phyloP scores from a whole-genome alignment of 768 basidiomycete genomes.

The Pulveroboletus sp. region DNA sequence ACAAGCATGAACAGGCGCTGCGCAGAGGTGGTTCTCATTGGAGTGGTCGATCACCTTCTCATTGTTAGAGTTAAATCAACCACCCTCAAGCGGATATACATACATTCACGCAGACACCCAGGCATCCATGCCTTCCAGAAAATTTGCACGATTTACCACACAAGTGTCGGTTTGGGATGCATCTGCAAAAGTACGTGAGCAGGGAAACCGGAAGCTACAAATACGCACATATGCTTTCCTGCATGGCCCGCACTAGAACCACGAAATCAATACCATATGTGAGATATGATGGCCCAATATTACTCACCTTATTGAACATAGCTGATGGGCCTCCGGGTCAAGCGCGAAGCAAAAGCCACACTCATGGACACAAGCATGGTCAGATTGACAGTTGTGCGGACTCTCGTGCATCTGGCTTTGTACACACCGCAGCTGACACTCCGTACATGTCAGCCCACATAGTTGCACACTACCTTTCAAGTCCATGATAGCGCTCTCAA shows the following conservation, averaged over 20 bases:
- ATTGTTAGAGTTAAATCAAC: not conserved
- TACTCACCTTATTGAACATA: slow-evolving; percentile 49
- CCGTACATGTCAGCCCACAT: too few relatives aligned
- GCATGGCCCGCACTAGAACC: slow-evolving; percentile 51
- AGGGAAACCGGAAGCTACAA: not conserved
- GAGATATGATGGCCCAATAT: not conserved
- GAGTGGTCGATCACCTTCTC: slow-evolving; percentile 44
- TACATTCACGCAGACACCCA: slow-evolving; percentile 52
- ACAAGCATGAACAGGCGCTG: slow-evolving; percentile 52
- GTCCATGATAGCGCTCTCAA: slow-evolving; percentile 44
- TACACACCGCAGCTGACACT: too few relatives aligned
- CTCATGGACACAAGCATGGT: slow-evolving; percentile 42
- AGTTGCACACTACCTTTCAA: slow-evolving; percentile 30
- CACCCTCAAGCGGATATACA: not conserved
- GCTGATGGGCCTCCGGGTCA: slow-evolving; percentile 28
- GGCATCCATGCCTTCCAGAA: slow-evolving; percentile 47
- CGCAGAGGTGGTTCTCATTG: slow-evolving; percentile 51
- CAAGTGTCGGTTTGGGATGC: slow-evolving; percentile 48
- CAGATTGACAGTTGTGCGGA: slow-evolving; percentile 48
- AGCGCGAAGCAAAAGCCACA: slow-evolving; percentile 40
- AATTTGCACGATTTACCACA: slow-evolving; percentile 53
- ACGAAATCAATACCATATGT: not conserved
- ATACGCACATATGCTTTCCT: slow-evolving; percentile 51
- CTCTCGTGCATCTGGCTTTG: not conserved
- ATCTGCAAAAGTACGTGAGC: slow-evolving; percentile 35